phyloP scores from a whole-genome alignment of 345 rosid genomes.

The Acer saccharum region DNA sequence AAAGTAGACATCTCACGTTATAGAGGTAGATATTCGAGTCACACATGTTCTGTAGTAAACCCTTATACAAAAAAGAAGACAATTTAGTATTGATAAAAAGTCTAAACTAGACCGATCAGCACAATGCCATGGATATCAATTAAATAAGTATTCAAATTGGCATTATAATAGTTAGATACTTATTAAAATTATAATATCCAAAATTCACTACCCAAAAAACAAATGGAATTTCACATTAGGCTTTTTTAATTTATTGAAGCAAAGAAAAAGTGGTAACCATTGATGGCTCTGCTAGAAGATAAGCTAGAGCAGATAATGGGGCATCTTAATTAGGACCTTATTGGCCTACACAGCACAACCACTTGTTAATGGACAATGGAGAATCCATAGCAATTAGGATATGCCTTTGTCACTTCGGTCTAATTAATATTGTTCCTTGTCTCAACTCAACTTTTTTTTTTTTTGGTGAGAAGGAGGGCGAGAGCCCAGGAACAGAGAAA shows the following conservation, averaged over 20 bases:
- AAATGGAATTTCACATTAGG: neutral
- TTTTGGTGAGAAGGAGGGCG: too few species aligned
- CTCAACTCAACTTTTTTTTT: neutral
- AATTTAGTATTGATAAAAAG: too few species aligned
- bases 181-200: neutral
- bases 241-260: neutral
- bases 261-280: neutral
- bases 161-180: neutral
- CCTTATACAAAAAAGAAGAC: too few species aligned
- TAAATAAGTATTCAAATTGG: neutral
- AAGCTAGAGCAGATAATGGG: too few species aligned
- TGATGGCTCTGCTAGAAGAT: neutral
- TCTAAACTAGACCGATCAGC: neutral
- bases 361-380: neutral
- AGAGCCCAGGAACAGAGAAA: too few species aligned
- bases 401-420: neutral
- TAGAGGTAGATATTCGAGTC: too few species aligned
- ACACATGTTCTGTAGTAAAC: too few species aligned
- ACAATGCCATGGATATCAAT: too few species aligned
- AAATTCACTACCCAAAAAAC: neutral
- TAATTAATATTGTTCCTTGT: slow-evolving; percentile 12
- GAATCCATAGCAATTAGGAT: too few species aligned
- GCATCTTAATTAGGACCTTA: too few species aligned
- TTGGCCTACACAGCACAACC: neutral
- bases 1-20: too few species aligned